Evolutionary conservation across 495 filamentous ascomycete species (phyloP), one percentile per base, ranked within the genome.

Genomic region (Penicillium soppii): DNA sequence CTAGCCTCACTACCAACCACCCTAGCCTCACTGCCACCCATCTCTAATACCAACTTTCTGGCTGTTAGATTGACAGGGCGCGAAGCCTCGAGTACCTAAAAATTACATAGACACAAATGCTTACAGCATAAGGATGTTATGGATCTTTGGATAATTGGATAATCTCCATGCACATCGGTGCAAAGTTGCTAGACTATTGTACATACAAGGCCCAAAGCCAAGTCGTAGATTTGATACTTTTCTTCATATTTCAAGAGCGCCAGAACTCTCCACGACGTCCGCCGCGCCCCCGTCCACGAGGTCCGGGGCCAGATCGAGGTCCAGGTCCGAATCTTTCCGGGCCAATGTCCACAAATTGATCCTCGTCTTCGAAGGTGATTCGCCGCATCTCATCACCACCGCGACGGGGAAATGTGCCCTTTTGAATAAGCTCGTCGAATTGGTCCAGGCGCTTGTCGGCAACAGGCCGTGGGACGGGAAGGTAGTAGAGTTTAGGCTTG

Each of bases 351-450:
- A 95, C 87, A 38, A 95, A 77, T 0, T 65, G 37, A 52, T 85
- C 81, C 1, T 76, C 80, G 47, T 87, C 76, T 70, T 95, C 89
- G 59, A 95, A 96, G 0, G 83, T 86, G 64, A 87, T 92, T 25
- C 88, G 76, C 42, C 87, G 81, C 65, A 84, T 83, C 20, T 89
- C 82, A 35, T 82, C 82, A 30, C 82, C 82, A 22, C 82, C 71
- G 65, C 74, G 57, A 36, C 71, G 63, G 52, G 63, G 52, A 54
- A 68, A 63, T 60, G 72, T 36, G 58, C 78, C 60, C 70, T 82
- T 75, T 21, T 48, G 67, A 52, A 58, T 74, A 71, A 78, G 63
- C 55, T 63, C 68, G 51, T 72, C 79, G 52, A 96, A 80, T 37
- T 76, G 77, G 40, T 84, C 83, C 16, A 92, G 71, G n/a, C 91